Base-by-base conservation (phyloP, 129 eudicot species). In the Flaveria trinervia region DNA sequence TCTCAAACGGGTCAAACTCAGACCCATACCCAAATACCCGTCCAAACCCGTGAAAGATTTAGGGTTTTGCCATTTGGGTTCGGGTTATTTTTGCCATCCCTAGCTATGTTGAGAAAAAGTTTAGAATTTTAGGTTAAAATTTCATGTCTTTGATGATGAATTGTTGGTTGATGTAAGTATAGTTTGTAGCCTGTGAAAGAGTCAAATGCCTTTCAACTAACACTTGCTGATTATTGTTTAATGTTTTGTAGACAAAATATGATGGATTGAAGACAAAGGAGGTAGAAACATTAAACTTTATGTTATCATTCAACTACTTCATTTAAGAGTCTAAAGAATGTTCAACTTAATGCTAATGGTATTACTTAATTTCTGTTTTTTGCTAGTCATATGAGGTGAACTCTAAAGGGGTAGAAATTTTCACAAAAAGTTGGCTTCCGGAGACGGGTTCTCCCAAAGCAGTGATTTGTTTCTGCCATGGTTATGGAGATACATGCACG, bases 401-500 rank as follows among this genome's bases (percentile, higher is more conserved):
- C 83, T 89, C 99, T 52, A 84, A 86, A 77, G 99, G 99, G 70
- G 11, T 88, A 71, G 94, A 94, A 65, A 87, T 94, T 60, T 94
- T 86, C 92, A 71, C 89, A 64, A 94, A 91, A 83, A 85, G 94
- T 77, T 94, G 99, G 99, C 84, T 94, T 50, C 99, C 94, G 25
- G 87, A 85, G 80, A 79, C 84, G 45, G 45, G 69, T 66, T 72
- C 97, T 52, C 96, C 92, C 7, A 94, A 91, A 86, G 97, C 96
- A 50, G 79, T 91, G 73, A 70, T 94, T 76, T 94, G 89, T 76
- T 86, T 39, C 54, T 91, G 97, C 75, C 99, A 94, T 85, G 99
- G 99, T 73, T 94, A 94, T 80, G 99, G 96, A 65, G 99, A 94
- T 79, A 91, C 99, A 26, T 83, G 93, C 90, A 86, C 99, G 18